Conservation (phyloP, 352 stramenopile genomes). For the Phytopythium montanum region DNA sequence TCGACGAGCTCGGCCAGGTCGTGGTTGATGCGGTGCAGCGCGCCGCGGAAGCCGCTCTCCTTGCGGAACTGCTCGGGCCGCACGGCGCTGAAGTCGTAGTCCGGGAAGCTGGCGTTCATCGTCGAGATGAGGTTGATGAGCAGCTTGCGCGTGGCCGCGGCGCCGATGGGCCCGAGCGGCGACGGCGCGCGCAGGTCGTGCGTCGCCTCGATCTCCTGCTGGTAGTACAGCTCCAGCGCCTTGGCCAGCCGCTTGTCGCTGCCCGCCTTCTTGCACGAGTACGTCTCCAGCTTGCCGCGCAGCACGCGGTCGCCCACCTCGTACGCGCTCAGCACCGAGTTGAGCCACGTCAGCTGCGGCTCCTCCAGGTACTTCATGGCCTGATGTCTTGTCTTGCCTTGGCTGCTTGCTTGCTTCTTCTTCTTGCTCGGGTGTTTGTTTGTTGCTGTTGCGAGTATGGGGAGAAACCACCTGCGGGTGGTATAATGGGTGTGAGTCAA, state of each 20-base stretch:
- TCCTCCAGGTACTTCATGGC: constrained; percentile 94
- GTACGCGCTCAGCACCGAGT: constrained; percentile 84
- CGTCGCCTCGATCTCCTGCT: constrained; percentile 60
- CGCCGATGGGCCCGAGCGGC: constrained; percentile 74
- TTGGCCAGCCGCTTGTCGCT: constrained; percentile 92
- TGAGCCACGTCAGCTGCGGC: constrained; percentile 86
- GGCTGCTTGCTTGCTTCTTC: not conserved
- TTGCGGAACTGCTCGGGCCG: constrained; percentile 90
- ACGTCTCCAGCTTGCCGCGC: constrained; percentile 86
- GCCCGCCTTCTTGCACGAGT: constrained; percentile 91
- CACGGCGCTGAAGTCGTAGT: constrained; percentile 91
- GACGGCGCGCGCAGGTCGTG: constrained; percentile 62
- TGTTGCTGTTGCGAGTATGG: not conserved
- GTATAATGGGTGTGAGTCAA: not conserved
- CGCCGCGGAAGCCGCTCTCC: constrained; percentile 80
- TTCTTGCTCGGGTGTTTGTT: not conserved
- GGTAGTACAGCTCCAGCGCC: constrained; percentile 85
- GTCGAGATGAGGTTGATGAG: constrained; percentile 93
- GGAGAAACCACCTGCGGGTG: not conserved
- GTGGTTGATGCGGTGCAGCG: constrained; percentile 87
- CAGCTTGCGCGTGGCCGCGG: constrained; percentile 80
- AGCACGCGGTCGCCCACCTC: constrained; percentile 87
- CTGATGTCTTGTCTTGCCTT: too few relatives aligned
- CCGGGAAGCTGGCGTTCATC: constrained; percentile 93
- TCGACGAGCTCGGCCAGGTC: constrained; percentile 91